Evolutionary conservation across 495 filamentous ascomycete genomes (phyloP), one percentile per base, ranked within the genome.

Genomic region (Gamarada debralockiae): DNA sequence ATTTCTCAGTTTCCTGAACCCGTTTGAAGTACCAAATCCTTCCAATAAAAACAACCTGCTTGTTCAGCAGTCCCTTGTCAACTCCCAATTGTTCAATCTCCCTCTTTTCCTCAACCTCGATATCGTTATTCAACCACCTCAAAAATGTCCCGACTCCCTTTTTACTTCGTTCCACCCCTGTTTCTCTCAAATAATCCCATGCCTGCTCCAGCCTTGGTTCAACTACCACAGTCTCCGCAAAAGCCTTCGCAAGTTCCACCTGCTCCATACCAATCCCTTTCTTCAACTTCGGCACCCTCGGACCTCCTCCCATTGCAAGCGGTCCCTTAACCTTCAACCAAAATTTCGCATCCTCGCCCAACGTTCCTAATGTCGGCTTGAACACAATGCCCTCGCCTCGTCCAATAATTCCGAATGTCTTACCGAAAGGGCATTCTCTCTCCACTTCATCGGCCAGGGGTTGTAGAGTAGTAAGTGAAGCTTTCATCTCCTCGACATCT

Each of bases 321-420:
- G 62, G 62, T 2, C 64, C 69, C 34, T 69, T 70, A 3, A 52
- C 64, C 50, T 71, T 70, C 21, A 67, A 58, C 69, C 69, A 71
- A 20, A 60, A 54, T 23, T 50, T 56, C 1, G 64, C 46, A 24
- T 64, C 56, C 1, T 36, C 20, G 15, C 42, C 29, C 18, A 53
- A 43, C 10, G 51, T 46, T 6, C 43, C 38, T 5, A 29, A 10
- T 0, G 23, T 13, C 3, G 55, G 44, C 53, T 70, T 69, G 66
- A 67, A 71, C 2, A 71, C 65, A 3, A 71, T 59, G 3, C 67
- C 69, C 50, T 71, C 69, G 3, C 67, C 69, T n/a, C 55, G 31
- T 14, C 67, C 65, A 8, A 23, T 43, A n/a, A 66, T 52, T 2
- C 50, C 60, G 34, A 69, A 65, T 5, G 41, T 54, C 20, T 54